A percentile compares a stretch with the other conserved stretches of the same genome.
phyloP scores from a whole-genome alignment of 257 asterid species.

The Echites panduratus region DNA sequence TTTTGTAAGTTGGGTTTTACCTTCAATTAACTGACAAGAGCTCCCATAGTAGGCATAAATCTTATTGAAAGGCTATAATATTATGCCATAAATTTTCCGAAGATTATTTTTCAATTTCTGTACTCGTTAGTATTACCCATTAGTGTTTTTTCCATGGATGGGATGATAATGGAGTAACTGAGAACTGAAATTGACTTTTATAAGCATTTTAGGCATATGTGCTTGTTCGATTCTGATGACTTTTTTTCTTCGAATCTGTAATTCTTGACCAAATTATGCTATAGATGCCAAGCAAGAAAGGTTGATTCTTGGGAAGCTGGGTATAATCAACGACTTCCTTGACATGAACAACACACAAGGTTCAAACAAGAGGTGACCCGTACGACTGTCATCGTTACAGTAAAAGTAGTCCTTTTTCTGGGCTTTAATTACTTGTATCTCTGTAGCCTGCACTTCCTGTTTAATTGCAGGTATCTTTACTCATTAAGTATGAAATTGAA shows the following conservation, averaged over 20 bases:
- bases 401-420: constrained; percentile 6
- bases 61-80: background rate
- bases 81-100: background rate
- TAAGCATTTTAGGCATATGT: background rate
- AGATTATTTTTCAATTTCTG: background rate
- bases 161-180: background rate
- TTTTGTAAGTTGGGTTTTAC: constrained; percentile 7
- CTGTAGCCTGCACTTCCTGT: background rate
- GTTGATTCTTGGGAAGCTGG: constrained; percentile 72
- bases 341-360: constrained; percentile 12
- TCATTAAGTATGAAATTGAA: background rate
- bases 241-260: constrained; percentile 13
- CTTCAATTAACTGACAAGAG: background rate
- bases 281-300: constrained; percentile 81
- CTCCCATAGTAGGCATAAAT: background rate
- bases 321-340: constrained; percentile 49
- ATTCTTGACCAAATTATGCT: constrained; percentile 40
- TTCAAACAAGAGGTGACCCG: background rate
- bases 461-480: background rate
- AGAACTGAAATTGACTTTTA: background rate
- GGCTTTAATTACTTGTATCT: background rate
- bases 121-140: background rate
- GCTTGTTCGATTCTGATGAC: background rate
- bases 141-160: background rate
- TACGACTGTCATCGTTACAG: too few relatives aligned